Base-by-base conservation (phyloP, 179 eudicot genomes). In the Kewa caespitosa region DNA sequence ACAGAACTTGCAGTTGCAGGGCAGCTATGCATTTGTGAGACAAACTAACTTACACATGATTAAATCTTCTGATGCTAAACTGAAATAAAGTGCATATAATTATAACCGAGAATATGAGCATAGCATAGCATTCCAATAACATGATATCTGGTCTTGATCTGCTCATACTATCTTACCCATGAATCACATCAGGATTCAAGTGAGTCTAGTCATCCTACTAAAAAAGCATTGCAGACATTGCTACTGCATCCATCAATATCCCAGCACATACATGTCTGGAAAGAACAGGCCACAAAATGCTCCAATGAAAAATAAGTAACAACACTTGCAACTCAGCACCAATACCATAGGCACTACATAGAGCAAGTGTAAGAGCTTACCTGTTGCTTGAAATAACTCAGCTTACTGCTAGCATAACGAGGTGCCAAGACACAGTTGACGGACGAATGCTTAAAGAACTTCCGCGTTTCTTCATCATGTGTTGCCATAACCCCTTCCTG, bases 401-500 rank as follows among this genome's bases (percentile, higher is more conserved):
- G 97, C 81, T 92, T 90, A 60, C 81, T 93, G 88, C 98, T 93
- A 14, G 87, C 95, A 70, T 93, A 93, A 30, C 98, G 98, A 82
- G 98, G 97, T 33, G 92, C 83, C 75, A 93, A 74, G 48, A 93
- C 93, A 48, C 97, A 93, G 17, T 75, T 86, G 33, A 93, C 97
- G 5, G 91, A 86, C 9, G 98, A 90, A 75, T 89, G 90, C 86
- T 84, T 93, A 76, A 93, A 93, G 77, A 90, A 93, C 85, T 83
- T 93, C 52, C 85, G 82, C 23, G 97, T 93, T 78, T 93, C 98
- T 78, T 92, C 98, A 78, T 93, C 98, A 68, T 93, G 98, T 59
- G 98, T 93, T 41, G 77, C 83, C 98, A 93, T 93, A 38, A 93
- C 87, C 25, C 98, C 97, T 41, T 87, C 90, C 98, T 93, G 88